Base-by-base conservation (phyloP, 2,329 filamentous ascomycete species). In the Chrysoporthe puriensis region DNA sequence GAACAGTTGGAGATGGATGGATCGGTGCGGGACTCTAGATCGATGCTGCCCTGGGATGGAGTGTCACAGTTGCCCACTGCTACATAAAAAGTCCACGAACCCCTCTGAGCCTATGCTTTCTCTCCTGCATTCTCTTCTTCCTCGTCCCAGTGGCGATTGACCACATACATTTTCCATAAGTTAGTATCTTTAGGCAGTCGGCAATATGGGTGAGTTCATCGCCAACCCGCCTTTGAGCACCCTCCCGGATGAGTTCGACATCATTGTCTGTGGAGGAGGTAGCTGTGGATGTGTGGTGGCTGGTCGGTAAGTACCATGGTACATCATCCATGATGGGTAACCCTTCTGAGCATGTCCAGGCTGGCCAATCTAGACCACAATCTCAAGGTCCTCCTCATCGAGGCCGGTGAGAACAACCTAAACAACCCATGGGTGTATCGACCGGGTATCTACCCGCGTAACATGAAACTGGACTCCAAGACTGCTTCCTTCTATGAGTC, bases 401-500 rank as follows among this genome's bases (percentile, higher is more conserved):
- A 92, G 78, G 89, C 84, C 46, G 90, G 90, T 56, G 90, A 91
- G 81, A 90, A 83, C 77, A 92, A 92, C 74, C 77, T 92, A 68
- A 93, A 94, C 81, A 92, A 93, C 76, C 90, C 90, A 78, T 92
- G 86, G 88, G 90, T 93, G 14, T 93, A 86, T 79, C 87, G 90
- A 6, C 91, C 90, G 2, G 91, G 89, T 65, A 90, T 93, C 76
- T 93, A 90, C 78, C 91, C 91, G n/a, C 82, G 84, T 58, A 93
- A 93, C 80, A 93, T 92, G 90, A 83, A 92, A 79, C 77, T 92
- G 69, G 90, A 93, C 83, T 93, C 90, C 73, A 93, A 92, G 83
- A 93, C 90, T 43, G 91, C 92, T 44, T 91, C 90, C 0, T 94
- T 94, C 79, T 95, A 94, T 76, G 88, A 94, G 77, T 93, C 91